Evolutionary conservation across 2,329 filamentous ascomycete genomes (phyloP), one percentile per base, ranked within the genome.

Genomic region (Fusarium sulawesiense): DNA sequence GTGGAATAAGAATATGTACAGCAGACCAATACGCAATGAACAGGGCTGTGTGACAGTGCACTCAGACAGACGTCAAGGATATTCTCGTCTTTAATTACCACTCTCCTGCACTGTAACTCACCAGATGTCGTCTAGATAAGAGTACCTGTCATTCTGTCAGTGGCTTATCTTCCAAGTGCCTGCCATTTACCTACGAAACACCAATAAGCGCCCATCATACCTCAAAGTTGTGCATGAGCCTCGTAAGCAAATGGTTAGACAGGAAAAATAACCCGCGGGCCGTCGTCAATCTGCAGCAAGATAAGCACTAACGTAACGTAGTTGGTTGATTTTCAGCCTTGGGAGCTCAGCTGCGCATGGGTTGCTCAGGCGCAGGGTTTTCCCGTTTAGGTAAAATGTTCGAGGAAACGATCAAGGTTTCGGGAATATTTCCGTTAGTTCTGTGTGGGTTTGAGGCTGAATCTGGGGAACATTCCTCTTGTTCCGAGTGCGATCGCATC

Each of bases 341-440:
- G 34, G n/a, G 27, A 47, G 30, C 60, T 62, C 58, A 56, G 60
- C 57, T 59, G 18, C 11, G 8, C 14, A 23, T 53, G 49, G 30
- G 11, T 40, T 51, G 21, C 4, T 7, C 9, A 41, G 13, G 27
- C n/a, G 41, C 40, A 30, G 27, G 21, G 21, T 34, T 34, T 42
- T 4, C 60, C 41, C 0, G 14, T 42, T 62, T 47, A 16, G 57
- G 57, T 25, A 55, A 12, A 27, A 47, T 37, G n/a, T 56, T 51
- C 32, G 42, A 41, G 34, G 20, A 25, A 21, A 21, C 6, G 12
- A 45, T 14, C 12, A 25, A 21, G 20, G 21, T 18, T 25, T 18
- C 12, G 18, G 42, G 16, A 20, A 45, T 23, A 44, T 18, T 45
- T 9, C 6, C 23, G 10, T 45, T 21, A 13, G 23, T 46, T 27